Evolutionary conservation across 139 green algal species (phyloP).

Genomic region (Pleodorina starrii): DNA sequence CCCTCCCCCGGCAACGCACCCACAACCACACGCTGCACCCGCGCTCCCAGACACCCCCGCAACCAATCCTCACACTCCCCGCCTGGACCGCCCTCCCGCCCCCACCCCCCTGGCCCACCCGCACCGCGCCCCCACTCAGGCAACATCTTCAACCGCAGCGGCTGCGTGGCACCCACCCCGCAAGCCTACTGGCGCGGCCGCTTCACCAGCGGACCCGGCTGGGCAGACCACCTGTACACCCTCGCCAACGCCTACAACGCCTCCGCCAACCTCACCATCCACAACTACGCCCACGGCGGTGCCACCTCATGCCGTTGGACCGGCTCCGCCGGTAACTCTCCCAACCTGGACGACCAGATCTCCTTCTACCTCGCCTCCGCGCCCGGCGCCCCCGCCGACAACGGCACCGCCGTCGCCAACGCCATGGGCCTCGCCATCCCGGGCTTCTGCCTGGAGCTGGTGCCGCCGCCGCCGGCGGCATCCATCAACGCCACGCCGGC

Average conservation of each 20-base stretch:
- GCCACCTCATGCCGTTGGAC: background rate
- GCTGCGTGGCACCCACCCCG: background rate
- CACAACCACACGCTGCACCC: no score
- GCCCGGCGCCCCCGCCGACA: background rate
- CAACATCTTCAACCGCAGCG: background rate
- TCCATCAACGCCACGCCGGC: background rate
- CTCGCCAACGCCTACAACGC: background rate
- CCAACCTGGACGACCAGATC: background rate
- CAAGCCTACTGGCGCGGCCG: slow-evolving; percentile 11
- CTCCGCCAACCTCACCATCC: background rate
- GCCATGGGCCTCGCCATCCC: background rate
- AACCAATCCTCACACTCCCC: no score
- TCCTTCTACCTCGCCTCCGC: background rate
- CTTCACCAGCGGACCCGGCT: slow-evolving; percentile 35
- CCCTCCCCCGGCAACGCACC: no score
- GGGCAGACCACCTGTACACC: slow-evolving; percentile 37
- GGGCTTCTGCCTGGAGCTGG: background rate
- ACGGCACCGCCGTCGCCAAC: background rate
- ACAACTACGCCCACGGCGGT: slow-evolving; percentile 21
- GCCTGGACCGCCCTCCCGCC: no score
- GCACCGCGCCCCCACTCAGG: no score
- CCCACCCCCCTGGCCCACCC: no score
- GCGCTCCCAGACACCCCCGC: no score
- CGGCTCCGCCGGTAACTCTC: background rate
- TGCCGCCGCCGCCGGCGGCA: background rate